These are phyloP conservation scores for Malus domestica DNA, from an alignment of 306 rosid species.

Conservation along the genomic window ASM211411v1 NC_041790.1:28268501-28269000, in stretches of 20 bases:
- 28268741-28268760: background rate
- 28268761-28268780: background rate
- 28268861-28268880: constrained; percentile 17
- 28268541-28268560: too few species aligned
- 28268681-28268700: background rate
- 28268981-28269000: background rate
- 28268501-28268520: too few species aligned
- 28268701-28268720: background rate
- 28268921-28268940: constrained; percentile 11
- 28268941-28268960: constrained; percentile 13
- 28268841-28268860: constrained; percentile 1
- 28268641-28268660: background rate
- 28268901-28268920: constrained; percentile 18
- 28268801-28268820: background rate
- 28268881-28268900: constrained; percentile 28
- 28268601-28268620: background rate
- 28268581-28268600: background rate
- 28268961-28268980: background rate
- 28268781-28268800: background rate
- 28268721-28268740: background rate
- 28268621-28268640: background rate
- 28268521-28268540: too few species aligned
- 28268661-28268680: background rate
- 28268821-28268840: background rate
- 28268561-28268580: background rate